Base-by-base conservation (phyloP, 805 yeast genomes). In the Tetrapisispora arboricola region DNA sequence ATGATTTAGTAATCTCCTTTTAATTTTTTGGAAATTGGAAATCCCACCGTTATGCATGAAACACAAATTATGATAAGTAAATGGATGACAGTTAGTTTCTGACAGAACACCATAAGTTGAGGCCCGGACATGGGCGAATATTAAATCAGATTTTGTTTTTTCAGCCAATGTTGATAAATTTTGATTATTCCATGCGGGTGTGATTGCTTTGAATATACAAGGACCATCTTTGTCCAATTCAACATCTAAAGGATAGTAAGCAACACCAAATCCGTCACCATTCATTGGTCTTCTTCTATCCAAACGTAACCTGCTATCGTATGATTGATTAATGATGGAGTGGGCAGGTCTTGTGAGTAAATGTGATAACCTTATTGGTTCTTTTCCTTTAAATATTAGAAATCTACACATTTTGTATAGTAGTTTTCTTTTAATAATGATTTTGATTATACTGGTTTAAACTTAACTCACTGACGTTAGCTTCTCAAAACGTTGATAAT, bases 261-360 rank as follows among this genome's bases (percentile, higher is more conserved):
- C 97, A 18, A 92, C 90, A 2, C 98, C 98, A 61, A 92, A 92
- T 0, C 98, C 98, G 61, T 92, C 98, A 32, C 98, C 98, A 59
- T 92, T 92, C 50, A 92, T 85, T 2, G 98, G 97, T 39, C 95
- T 76, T 49, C 94, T 62, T 52, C 78, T 80, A 55, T 92, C 97
- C 15, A 92, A 69, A 42, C 98, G 70, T 30, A 92, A 69, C 37
- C 98, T 65, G 31, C 92, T 79, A 58, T 92, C 98, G 55, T 84
- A 92, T 2, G 95, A 84, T 57, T 92, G 98, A 60, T 90, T 90
- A 58, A 92, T 92, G 55, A 92, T 92, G 4, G 96, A 87, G 58
- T 92, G 98, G 1, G 95, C 96, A 0, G 98, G 98, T 43, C 86
- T 75, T 3, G 98, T 92, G 36, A 92, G 70, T 21, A 92, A 68